A percentile compares a stretch with the other conserved stretches of the same genome.
Evolutionary conservation across 495 filamentous ascomycete genomes (phyloP).

Genomic region (Xeromyces bisporus): DNA sequence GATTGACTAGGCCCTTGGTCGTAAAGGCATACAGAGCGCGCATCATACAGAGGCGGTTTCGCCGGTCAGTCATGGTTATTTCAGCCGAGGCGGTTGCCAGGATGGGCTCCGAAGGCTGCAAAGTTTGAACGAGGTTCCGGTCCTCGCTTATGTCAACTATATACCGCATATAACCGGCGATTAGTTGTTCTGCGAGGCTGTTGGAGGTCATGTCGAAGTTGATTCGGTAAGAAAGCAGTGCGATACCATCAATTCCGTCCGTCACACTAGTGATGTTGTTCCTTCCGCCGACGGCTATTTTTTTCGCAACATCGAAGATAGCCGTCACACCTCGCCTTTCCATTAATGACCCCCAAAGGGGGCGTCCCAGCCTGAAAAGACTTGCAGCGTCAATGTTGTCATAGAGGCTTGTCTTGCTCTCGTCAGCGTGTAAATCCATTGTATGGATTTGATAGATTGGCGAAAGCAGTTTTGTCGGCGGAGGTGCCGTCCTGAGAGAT

Average conservation of each 20-base stretch:
- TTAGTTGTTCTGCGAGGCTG: conserved; percentile 1
- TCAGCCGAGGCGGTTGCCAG: neutral
- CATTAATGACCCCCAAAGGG: too few species aligned
- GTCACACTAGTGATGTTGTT: neutral
- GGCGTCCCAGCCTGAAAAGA: too few species aligned
- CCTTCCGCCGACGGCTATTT: neutral
- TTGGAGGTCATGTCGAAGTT: neutral
- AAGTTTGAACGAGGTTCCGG: neutral
- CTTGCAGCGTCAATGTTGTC: too few species aligned
- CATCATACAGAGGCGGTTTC: neutral
- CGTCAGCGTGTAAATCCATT: too few species aligned
- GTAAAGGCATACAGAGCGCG: neutral
- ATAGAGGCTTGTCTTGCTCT: too few species aligned
- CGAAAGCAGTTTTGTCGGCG: too few species aligned
- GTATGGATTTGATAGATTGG: too few species aligned
- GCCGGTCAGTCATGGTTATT: neutral
- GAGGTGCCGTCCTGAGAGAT: too few species aligned
- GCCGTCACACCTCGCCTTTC: neutral
- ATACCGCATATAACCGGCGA: neutral
- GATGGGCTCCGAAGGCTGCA: conserved; percentile 1
- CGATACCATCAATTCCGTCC: neutral
- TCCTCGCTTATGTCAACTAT: neutral
- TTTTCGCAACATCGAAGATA: neutral
- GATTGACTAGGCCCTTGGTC: neutral
- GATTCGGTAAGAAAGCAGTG: conserved; percentile 1